These are phyloP conservation scores for Pluteus cervinus DNA, from an alignment of 768 basidiomycete genomes.

Conservation along the genomic window DNA sequence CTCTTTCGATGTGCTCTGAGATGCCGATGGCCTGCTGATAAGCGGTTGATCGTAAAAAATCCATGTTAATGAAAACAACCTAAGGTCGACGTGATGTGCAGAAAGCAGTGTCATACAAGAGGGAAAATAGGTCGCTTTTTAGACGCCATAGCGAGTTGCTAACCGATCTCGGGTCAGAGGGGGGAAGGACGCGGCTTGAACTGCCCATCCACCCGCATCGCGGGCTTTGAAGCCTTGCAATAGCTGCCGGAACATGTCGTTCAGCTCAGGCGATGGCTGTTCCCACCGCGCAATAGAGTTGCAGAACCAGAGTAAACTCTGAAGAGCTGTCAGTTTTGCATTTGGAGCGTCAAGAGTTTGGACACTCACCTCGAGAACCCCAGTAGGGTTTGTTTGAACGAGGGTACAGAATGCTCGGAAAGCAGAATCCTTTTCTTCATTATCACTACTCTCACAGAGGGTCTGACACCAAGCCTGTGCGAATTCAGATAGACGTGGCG, in stretches of 20 bases:
- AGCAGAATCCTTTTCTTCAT: slow-evolving; percentile 98
- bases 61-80: no score
- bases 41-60: no score
- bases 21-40: no score
- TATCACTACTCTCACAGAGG: slow-evolving; percentile 95
- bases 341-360: neutral
- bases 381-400: slow-evolving; percentile 91
- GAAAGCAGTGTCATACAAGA: no score
- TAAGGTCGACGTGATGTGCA: no score
- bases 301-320: slow-evolving; percentile 97
- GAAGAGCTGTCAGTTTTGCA: slow-evolving; percentile 5
- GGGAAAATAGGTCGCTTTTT: slow-evolving; percentile 16
- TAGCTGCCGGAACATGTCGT: slow-evolving; percentile 89
- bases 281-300: slow-evolving; percentile 98
- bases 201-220: slow-evolving; percentile 78
- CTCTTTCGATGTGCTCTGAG: no score
- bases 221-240: slow-evolving; percentile 87
- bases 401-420: slow-evolving; percentile 96
- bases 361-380: slow-evolving; percentile 76
- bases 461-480: slow-evolving; percentile 96
- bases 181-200: slow-evolving; percentile 78
- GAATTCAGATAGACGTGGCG: slow-evolving; percentile 84
- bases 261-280: slow-evolving; percentile 83
- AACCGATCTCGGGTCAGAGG: slow-evolving; percentile 84
- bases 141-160: slow-evolving; percentile 82